phyloP scores from a whole-genome alignment of 305 asterid species.

The Fraxinus sp. region DNA sequence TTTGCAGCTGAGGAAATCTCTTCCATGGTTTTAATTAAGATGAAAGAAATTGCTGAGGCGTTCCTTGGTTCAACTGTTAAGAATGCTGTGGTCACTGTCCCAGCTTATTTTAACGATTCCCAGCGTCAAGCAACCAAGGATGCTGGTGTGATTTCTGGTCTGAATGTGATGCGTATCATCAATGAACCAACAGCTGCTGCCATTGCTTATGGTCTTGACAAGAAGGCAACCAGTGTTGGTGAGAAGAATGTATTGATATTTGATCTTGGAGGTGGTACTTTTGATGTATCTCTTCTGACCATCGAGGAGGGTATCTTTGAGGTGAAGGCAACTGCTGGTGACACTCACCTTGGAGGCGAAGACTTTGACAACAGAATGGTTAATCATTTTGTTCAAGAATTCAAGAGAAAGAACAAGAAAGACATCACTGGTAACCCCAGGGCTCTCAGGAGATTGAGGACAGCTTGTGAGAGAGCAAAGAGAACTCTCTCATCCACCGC shows the following conservation, averaged over 20 bases:
- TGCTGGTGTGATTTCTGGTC: conserved; percentile 75
- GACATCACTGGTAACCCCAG: conserved; percentile 66
- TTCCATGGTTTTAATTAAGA: conserved; percentile 78
- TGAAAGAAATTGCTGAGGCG: conserved; percentile 81
- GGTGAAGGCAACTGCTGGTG: conserved; percentile 81
- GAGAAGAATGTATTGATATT: conserved; percentile 71
- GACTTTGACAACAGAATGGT: conserved; percentile 81
- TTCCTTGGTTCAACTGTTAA: conserved; percentile 61
- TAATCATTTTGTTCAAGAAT: conserved; percentile 67
- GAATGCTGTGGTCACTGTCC: conserved; percentile 85
- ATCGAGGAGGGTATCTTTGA: conserved; percentile 80
- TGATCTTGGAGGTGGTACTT: conserved; percentile 79
- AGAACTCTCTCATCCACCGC: conserved; percentile 80
- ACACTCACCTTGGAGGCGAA: conserved; percentile 76
- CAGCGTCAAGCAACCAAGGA: conserved; percentile 82
- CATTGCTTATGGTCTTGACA: conserved; percentile 76
- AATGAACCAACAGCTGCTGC: conserved; percentile 88
- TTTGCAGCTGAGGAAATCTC: conserved; percentile 86
- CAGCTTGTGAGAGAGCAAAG: conserved; percentile 77
- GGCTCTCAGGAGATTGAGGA: conserved; percentile 63
- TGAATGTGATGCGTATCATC: conserved; percentile 74
- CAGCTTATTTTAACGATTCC: conserved; percentile 69
- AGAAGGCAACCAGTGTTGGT: conserved; percentile 72
- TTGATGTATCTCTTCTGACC: conserved; percentile 73
- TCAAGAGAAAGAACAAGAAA: conserved; percentile 76